phyloP scores from a whole-genome alignment of 768 basidiomycete species.

The Rhodotorula diobovata region DNA sequence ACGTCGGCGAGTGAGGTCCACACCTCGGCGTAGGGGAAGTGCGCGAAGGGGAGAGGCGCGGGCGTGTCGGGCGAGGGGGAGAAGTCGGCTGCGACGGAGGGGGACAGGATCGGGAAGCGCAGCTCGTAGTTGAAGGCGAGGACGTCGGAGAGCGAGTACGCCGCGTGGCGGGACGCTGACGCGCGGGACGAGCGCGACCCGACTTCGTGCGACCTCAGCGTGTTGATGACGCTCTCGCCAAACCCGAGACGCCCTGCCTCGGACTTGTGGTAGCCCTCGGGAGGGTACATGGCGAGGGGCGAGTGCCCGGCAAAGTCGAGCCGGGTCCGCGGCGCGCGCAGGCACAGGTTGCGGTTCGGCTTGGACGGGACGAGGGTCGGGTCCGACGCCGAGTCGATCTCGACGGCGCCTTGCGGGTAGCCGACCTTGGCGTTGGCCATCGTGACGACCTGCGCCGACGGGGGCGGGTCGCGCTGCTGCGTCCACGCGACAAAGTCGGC shows the following conservation, averaged over 20 bases:
- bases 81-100: constrained; percentile 22
- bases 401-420: constrained; percentile 38
- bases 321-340: constrained; percentile 36
- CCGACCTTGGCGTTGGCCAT: constrained; percentile 41
- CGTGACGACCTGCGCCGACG: constrained; percentile 50
- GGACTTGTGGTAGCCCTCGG: constrained; percentile 38
- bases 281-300: constrained; percentile 41
- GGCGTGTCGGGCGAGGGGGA: not conserved
- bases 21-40: constrained; percentile 52
- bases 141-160: constrained; percentile 48
- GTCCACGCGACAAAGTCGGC: constrained; percentile 52
- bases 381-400: constrained; percentile 41
- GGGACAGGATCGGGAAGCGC: constrained; percentile 52
- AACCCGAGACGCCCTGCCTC: constrained; percentile 31
- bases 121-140: constrained; percentile 58
- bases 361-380: constrained; percentile 37
- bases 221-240: constrained; percentile 43
- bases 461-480: constrained; percentile 43
- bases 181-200: constrained; percentile 26
- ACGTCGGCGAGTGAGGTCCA: constrained; percentile 52
- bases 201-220: constrained; percentile 39
- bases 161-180: not conserved
- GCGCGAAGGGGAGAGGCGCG: constrained; percentile 21
- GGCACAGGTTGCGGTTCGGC: constrained; percentile 43
- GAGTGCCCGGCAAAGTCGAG: constrained; percentile 41